Percentiles rank a stretch among this genome's conserved stretches.
Conservation (phyloP, 352 stramenopile species). For the Saprolegnia parasitica region DNA sequence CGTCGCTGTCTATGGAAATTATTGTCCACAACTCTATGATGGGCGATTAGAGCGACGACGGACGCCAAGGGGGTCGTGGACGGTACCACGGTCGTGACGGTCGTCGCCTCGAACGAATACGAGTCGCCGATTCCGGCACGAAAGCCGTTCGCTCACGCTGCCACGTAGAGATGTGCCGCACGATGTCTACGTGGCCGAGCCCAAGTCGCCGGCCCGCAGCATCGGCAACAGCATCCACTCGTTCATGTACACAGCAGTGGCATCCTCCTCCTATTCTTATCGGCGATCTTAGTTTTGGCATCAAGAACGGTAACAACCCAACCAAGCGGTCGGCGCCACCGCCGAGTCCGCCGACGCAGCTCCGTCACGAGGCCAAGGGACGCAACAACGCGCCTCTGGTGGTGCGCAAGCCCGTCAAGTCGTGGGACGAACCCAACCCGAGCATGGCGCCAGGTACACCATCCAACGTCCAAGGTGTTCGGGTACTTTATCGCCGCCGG, state of each 20-base stretch:
- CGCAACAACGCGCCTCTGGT: background rate
- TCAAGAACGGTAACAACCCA: background rate
- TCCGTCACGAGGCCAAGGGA: background rate
- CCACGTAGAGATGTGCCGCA: slow-evolving; percentile 7
- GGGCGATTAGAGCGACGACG: background rate
- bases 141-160: background rate
- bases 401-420: background rate
- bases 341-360: background rate
- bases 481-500: too few relatives aligned
- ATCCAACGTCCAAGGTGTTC: too few relatives aligned
- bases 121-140: background rate
- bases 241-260: too few relatives aligned
- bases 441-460: background rate
- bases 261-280: too few relatives aligned
- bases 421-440: slow-evolving; percentile 15
- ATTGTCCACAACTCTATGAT: background rate
- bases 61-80: background rate
- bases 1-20: background rate
- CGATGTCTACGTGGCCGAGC: background rate
- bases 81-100: background rate
- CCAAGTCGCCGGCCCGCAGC: background rate
- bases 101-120: slow-evolving; percentile 3
- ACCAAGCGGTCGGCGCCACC: slow-evolving; percentile 5
- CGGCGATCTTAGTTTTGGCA: background rate
- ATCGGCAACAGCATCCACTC: background rate